A percentile compares a stretch with the other conserved stretches of the same genome.
These are phyloP conservation scores for Mycosphaerella sp. DNA, from an alignment of 2,329 filamentous ascomycete species.

Conservation along the genomic window DNA sequence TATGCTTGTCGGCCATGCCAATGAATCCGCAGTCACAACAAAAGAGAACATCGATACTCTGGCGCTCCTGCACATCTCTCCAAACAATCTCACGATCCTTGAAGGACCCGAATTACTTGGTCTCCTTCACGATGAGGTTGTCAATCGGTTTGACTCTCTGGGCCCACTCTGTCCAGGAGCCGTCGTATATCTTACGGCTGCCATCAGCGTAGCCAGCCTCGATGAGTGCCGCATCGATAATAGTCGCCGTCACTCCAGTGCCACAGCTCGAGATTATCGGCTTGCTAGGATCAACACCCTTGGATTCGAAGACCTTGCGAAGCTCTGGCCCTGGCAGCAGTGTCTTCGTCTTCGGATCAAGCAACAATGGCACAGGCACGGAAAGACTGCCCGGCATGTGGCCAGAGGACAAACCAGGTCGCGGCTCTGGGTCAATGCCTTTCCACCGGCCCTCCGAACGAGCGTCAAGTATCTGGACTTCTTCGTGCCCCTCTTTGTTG, in stretches of 20 bases:
- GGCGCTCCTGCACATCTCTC: background rate
- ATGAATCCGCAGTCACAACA: background rate
- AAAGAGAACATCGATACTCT: background rate
- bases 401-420: constrained; percentile 74
- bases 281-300: constrained; percentile 69
- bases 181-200: constrained; percentile 72
- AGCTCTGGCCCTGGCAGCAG: constrained; percentile 68
- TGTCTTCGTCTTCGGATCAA: constrained; percentile 78
- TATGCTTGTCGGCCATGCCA: background rate
- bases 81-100: background rate
- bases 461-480: constrained; percentile 84
- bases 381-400: constrained; percentile 87
- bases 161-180: constrained; percentile 74
- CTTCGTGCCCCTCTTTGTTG: constrained; percentile 76
- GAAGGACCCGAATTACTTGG: background rate
- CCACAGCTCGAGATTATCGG: constrained; percentile 86
- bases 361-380: constrained; percentile 69
- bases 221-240: constrained; percentile 79
- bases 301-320: constrained; percentile 68
- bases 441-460: constrained; percentile 72
- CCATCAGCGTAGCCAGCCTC: constrained; percentile 69
- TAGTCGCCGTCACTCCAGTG: constrained; percentile 86
- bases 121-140: constrained; percentile 32
- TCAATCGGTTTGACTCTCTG: constrained; percentile 33
- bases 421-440: constrained; percentile 77